Percentiles rank a stretch among this genome's conserved stretches.
Conservation (phyloP, 2,329 filamentous ascomycete genomes). For the Penicillium sp. region DNA sequence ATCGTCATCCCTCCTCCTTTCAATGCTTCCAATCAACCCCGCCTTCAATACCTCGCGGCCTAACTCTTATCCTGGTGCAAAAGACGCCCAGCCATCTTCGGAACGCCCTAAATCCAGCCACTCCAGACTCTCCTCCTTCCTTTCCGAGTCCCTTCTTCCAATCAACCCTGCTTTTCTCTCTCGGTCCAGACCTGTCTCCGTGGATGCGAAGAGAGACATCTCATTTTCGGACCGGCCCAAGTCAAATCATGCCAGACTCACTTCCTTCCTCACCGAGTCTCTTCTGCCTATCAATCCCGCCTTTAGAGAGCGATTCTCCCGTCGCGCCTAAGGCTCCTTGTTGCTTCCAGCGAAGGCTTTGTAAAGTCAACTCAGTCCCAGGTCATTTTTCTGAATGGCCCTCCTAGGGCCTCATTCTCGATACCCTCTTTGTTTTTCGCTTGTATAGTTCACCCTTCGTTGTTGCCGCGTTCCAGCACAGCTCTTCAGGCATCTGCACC, state of each 20-base stretch:
- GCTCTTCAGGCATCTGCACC: conserved; percentile 20
- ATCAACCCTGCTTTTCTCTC: conserved; percentile 29
- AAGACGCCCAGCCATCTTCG: background rate
- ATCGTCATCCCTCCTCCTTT: conserved; percentile 8
- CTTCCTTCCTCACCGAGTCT: conserved; percentile 13
- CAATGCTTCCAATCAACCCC: conserved; percentile 15
- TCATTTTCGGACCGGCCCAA: background rate
- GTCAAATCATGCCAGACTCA: background rate
- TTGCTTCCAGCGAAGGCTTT: background rate
- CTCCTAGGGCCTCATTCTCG: conserved; percentile 22
- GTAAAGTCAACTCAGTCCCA: conserved; percentile 11
- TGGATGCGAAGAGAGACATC: background rate
- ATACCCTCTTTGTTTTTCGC: conserved; percentile 31
- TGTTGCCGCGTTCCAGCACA: conserved; percentile 22
- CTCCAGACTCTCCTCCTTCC: conserved; percentile 4
- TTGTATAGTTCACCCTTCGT: conserved; percentile 25
- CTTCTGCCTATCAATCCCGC: conserved; percentile 32
- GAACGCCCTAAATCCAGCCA: background rate
- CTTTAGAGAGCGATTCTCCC: conserved; percentile 15
- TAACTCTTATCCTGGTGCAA: conserved; percentile 4
- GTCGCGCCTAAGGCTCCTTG: background rate
- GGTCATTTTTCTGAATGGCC: conserved; percentile 17
- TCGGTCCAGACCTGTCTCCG: conserved; percentile 11
- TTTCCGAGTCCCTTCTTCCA: conserved; percentile 22
- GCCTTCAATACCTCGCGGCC: conserved; percentile 4